phyloP scores from a whole-genome alignment of 106 monocot genomes.

The Allium fistulosum region DNA sequence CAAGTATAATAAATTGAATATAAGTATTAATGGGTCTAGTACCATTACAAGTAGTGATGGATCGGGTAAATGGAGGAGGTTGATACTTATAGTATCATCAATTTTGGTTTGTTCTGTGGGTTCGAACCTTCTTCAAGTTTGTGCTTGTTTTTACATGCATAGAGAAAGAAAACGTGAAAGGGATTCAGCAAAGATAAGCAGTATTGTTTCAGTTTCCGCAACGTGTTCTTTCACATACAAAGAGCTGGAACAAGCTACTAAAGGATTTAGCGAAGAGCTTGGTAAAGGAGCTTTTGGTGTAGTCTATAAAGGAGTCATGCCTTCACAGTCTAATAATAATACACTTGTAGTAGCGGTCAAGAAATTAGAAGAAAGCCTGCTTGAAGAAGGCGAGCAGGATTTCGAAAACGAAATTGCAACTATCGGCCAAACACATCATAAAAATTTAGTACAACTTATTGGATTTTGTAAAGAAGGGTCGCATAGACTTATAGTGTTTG shows the following conservation, averaged over 20 bases:
- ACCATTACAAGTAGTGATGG: too few relatives aligned
- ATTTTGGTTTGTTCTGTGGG: slow-evolving; percentile 6
- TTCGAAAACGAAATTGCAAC: slow-evolving; percentile 15
- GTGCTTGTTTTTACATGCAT: background rate
- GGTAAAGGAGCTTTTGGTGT: slow-evolving; percentile 31
- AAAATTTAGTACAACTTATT: slow-evolving; percentile 28
- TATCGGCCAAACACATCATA: slow-evolving; percentile 33
- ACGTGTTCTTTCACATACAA: slow-evolving; percentile 13
- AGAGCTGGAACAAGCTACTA: slow-evolving; percentile 22
- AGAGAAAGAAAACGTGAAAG: background rate
- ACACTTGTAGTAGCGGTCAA: slow-evolving; percentile 19
- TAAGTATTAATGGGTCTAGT: too few relatives aligned
- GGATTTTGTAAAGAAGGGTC: slow-evolving; percentile 29
- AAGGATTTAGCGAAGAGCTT: slow-evolving; percentile 24
- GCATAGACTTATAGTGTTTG: slow-evolving; percentile 27
- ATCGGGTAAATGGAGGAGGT: too few relatives aligned
- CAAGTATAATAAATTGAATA: background rate
- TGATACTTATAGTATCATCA: background rate
- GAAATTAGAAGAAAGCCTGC: slow-evolving; percentile 12
- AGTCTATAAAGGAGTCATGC: slow-evolving; percentile 23
- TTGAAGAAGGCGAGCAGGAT: slow-evolving; percentile 21
- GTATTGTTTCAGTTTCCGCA: background rate
- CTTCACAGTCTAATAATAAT: background rate
- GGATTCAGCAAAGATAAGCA: background rate
- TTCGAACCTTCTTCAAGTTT: background rate